Percentiles rank a stretch among this genome's conserved stretches.
Conservation (phyloP, 768 basidiomycete species). For the Amanita rimosa region DNA sequence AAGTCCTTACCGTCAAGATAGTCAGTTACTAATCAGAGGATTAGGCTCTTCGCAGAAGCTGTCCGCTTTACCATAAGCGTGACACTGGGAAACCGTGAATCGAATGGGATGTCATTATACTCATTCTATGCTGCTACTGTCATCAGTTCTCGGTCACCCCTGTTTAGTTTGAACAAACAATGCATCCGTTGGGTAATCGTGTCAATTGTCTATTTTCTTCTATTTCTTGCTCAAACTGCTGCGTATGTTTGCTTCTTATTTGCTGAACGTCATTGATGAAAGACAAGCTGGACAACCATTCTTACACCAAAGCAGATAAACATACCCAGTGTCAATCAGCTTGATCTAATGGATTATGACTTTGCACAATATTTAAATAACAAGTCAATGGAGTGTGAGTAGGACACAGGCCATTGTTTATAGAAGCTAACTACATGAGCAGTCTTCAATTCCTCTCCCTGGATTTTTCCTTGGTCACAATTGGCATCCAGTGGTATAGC, state of each 20-base stretch:
- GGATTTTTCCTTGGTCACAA: background rate
- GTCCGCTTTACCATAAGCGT: background rate
- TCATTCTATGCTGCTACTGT: background rate
- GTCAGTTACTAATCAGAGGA: no score
- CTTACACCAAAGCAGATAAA: background rate
- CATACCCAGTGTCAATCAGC: background rate
- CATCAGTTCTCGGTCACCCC: background rate
- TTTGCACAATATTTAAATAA: no score
- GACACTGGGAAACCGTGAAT: background rate
- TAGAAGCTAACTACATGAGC: no score
- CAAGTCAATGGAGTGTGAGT: background rate
- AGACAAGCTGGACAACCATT: background rate
- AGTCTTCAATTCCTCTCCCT: background rate
- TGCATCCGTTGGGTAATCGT: background rate
- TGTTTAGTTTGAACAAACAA: background rate
- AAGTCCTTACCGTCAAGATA: no score
- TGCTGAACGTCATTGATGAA: background rate
- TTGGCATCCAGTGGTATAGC: background rate
- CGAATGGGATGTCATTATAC: background rate
- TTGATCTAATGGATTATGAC: no score
- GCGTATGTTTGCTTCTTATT: background rate
- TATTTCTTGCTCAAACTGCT: background rate
- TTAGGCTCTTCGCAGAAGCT: background rate
- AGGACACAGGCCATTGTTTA: no score
- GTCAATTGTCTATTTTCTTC: background rate